Evolutionary conservation across 164 flowering plant genomes (phyloP).

Genomic region (Vitis riparia): DNA sequence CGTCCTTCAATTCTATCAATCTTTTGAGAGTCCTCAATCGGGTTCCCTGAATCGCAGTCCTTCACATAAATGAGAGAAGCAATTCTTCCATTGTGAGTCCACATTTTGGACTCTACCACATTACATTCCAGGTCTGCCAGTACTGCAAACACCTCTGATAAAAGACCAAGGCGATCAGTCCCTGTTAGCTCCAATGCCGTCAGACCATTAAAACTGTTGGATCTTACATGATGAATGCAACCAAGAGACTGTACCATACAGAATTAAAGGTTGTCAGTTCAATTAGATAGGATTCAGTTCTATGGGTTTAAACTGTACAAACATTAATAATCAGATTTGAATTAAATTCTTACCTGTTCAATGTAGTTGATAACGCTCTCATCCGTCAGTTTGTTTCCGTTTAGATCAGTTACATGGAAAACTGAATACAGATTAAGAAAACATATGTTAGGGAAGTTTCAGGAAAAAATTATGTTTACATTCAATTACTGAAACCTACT

Average conservation of each 20-base stretch:
- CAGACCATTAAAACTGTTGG: conserved; percentile 39
- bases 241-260: conserved; percentile 62
- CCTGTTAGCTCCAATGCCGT: conserved; percentile 87
- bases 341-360: conserved; percentile 59
- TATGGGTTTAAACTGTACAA: background rate
- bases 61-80: conserved; percentile 66
- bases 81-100: conserved; percentile 84
- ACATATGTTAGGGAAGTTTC: background rate
- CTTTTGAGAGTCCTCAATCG: conserved; percentile 55
- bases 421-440: conserved; percentile 40
- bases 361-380: conserved; percentile 72
- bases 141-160: conserved; percentile 82
- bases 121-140: conserved; percentile 58
- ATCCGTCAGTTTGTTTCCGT: conserved; percentile 81
- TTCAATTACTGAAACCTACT: background rate
- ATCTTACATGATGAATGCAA: conserved; percentile 36
- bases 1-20: conserved; percentile 52
- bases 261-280: background rate
- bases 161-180: conserved; percentile 68
- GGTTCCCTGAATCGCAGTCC: conserved; percentile 58
- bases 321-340: background rate
- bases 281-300: background rate
- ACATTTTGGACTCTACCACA: conserved; percentile 78
- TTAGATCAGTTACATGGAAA: conserved; percentile 85
- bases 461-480: too few relatives aligned